Percentiles rank a stretch among this genome's conserved stretches.
Conservation (phyloP, 192 early-diverging fungal species). For the Piromyces finnis region DNA sequence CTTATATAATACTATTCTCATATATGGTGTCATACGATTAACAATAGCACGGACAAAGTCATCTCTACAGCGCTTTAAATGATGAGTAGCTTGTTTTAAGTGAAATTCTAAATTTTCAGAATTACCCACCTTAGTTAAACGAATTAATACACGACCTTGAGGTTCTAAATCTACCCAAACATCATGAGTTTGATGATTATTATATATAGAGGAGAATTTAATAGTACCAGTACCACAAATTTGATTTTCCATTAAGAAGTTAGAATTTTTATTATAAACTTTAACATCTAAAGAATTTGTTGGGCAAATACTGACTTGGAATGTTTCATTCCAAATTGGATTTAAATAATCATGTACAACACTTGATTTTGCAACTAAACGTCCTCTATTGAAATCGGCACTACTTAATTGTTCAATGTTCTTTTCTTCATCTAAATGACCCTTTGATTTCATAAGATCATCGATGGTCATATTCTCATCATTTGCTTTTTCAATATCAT, state of each 20-base stretch:
- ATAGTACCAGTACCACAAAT: slow-evolving; percentile 26
- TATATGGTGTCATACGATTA: slow-evolving; percentile 34
- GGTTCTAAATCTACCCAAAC: slow-evolving; percentile 47
- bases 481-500: not conserved
- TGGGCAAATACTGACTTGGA: slow-evolving; percentile 40
- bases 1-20: slow-evolving; percentile 45
- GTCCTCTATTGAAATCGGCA: slow-evolving; percentile 4
- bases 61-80: slow-evolving; percentile 41
- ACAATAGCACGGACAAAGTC: slow-evolving; percentile 53
- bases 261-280: slow-evolving; percentile 15
- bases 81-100: slow-evolving; percentile 59
- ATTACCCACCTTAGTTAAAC: slow-evolving; percentile 59
- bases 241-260: slow-evolving; percentile 25
- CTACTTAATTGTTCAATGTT: not conserved
- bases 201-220: slow-evolving; percentile 32
- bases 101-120: slow-evolving; percentile 67
- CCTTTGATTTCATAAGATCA: not conserved
- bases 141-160: slow-evolving; percentile 41
- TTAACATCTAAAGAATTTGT: slow-evolving; percentile 24
- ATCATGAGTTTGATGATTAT: slow-evolving; percentile 45
- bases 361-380: slow-evolving; percentile 15
- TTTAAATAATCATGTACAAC: slow-evolving; percentile 45
- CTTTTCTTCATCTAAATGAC: not conserved
- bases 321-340: slow-evolving; percentile 63
- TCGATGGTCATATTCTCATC: not conserved